Base-by-base conservation (phyloP, 495 filamentous ascomycete genomes). In the Peziza echinospora region DNA sequence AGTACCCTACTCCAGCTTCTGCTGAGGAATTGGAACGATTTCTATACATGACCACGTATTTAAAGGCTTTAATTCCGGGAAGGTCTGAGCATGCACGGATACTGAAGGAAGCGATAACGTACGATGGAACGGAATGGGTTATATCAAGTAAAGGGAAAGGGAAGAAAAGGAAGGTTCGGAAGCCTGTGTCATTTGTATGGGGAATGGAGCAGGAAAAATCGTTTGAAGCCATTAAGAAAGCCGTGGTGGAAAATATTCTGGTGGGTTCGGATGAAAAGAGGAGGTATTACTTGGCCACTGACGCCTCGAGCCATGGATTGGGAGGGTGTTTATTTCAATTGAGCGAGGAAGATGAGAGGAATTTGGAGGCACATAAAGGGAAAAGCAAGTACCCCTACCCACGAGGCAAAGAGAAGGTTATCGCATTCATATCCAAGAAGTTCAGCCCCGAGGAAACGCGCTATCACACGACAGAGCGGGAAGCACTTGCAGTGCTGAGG, bases 401-500 rank as follows among this genome's bases (percentile, higher is more conserved):
- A 7, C 8, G n/a, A 34, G 26, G 26, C 26, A 34, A 34, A n/a
- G 40, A 42, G 40, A 9, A 26, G 16, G 25, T 49, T 2, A 49
- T 44, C 3, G 28, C 28, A 23, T 49, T 49, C 17, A 26, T 49
- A 1, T 24, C 40, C 1, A 24, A 44, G 26, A 0, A 21, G 19
- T 44, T 49, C 0, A 17, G n/a, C 0, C 19, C 22, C 11, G 24
- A 39, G 4, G 40, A 49, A 16, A n/a, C 41, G 0, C 19, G 47
- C 28, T 49, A 49, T 22, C 23, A 8, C 1, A 44, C 39, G 1
- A 49, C 41, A n/a, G 47, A 49, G 11, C 2, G 47, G 10, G 47
- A 49, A 19, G 39, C 40, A 5, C 24, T 49, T 5, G 47, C 47
- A 16, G 23, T 44, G n/a, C 16, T 49, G 2, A 44, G 39, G 0